Conservation (phyloP, 345 rosid genomes). For the Eucalyptus sp. region DNA sequence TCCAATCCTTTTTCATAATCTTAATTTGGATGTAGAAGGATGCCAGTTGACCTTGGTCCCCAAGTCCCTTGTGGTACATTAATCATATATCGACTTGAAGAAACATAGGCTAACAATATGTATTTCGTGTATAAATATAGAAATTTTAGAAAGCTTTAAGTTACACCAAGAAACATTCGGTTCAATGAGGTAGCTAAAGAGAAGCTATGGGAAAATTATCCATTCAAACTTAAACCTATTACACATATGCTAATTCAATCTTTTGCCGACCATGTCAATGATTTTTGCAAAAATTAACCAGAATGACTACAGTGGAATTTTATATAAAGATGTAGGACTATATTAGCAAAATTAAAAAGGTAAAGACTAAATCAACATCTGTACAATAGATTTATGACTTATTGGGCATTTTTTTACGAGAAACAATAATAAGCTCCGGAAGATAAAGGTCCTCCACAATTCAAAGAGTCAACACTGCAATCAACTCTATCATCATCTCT, state of each 20-base stretch:
- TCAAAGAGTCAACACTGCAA: background rate
- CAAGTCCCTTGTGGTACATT: background rate
- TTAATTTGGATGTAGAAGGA: background rate
- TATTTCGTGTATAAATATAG: background rate
- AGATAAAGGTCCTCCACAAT: background rate
- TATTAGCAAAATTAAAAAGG: background rate
- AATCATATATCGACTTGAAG: background rate
- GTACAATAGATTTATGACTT: rapidly evolving
- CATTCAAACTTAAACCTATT: background rate
- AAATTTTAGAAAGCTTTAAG: background rate
- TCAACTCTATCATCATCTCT: background rate
- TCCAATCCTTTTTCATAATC: background rate
- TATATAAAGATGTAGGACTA: background rate
- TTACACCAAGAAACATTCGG: background rate
- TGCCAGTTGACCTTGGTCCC: background rate
- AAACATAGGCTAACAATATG: background rate
- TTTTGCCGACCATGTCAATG: background rate
- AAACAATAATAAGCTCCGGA: background rate
- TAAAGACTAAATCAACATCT: background rate
- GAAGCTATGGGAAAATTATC: background rate
- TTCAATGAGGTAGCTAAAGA: background rate
- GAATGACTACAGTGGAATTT: background rate
- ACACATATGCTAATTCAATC: background rate
- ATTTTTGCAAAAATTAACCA: rapidly evolving
- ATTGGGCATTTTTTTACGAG: background rate